phyloP scores from a whole-genome alignment of 306 rosid species.

The Quercus parvula region DNA sequence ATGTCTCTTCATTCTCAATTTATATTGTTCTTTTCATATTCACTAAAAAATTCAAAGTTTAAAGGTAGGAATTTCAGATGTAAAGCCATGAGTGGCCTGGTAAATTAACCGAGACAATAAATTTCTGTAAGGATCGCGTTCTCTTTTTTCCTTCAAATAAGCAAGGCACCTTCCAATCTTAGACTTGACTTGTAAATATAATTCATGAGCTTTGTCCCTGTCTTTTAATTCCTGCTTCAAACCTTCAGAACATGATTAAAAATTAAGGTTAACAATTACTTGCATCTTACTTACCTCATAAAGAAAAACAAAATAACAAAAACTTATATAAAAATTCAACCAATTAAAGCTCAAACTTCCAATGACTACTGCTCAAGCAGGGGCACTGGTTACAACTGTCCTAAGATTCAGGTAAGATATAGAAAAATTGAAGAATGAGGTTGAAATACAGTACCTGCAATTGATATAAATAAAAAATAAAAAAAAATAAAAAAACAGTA shows the following conservation, averaged over 20 bases:
- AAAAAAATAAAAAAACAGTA: neutral
- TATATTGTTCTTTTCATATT: too few relatives aligned
- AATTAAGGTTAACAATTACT: neutral
- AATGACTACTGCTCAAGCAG: neutral
- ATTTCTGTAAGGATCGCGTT: constrained; percentile 70
- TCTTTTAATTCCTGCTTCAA: constrained; percentile 60
- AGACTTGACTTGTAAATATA: constrained; percentile 63
- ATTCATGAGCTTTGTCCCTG: constrained; percentile 46
- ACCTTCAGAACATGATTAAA: constrained; percentile 38
- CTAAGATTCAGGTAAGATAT: neutral
- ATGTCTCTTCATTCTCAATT: too few relatives aligned
- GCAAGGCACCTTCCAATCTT: constrained; percentile 71
- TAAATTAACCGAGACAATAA: constrained; percentile 53
- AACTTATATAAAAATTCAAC: neutral
- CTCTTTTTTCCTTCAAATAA: constrained; percentile 66
- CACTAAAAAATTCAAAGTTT: constrained; percentile 42
- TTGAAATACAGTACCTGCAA: neutral
- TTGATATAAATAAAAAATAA: too few relatives aligned
- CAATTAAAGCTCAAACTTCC: neutral
- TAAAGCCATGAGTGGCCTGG: constrained; percentile 53
- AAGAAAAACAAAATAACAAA: neutral
- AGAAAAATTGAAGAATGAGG: neutral
- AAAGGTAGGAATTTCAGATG: constrained; percentile 73
- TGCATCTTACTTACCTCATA: neutral
- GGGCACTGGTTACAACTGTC: neutral